Evolutionary conservation across 176 grass and related monocot species (phyloP), one percentile per base, ranked within the genome.

Genomic region (Rhynchospora tenuis): DNA sequence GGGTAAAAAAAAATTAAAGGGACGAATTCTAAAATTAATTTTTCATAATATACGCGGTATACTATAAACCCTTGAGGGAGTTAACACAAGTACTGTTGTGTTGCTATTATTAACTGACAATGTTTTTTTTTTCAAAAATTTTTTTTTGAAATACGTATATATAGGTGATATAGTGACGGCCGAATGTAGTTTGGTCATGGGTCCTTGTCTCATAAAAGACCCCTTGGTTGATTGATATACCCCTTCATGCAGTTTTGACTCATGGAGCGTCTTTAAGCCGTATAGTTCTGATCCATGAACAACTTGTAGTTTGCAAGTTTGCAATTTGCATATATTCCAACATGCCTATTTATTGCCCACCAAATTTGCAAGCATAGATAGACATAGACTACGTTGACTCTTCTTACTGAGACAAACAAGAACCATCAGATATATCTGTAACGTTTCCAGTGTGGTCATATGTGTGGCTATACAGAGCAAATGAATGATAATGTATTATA

Each of bases 241-340:
- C n/a, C 48, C 46, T 64, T 28, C 9, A 24, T 70, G 33, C 59
- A 27, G 20, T 81, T 65, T 81, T 81, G 79, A 63, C 61, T 6
- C 38, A 64, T 16, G 17, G n/a, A 64, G 38, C 48, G 59, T 46
- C 78, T 57, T 58, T 63, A 44, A n/a, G 46, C n/a, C 9, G 19
- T 7, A 64, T 31, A 64, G 56, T 42, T 81, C 33, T 23, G 33
- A 64, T 45, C 16, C 78, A 43, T 81, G 29, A 81, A 44, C 57
- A 64, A 45, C 45, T 44, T 3, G 8, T 73, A 5, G 45, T 48
- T 48, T 73, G 45, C 70, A 14, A 65, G 13, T 74, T 74, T 74
- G 71, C 71, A 74, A 51, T 52, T 74, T 74, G 22, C 71, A 74
- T 27, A 54, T 13, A 26, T 75, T 20, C 72, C 72, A 76, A 76